Evolutionary conservation across 2,329 filamentous ascomycete genomes (phyloP).

Genomic region (Exophiala viscosa): DNA sequence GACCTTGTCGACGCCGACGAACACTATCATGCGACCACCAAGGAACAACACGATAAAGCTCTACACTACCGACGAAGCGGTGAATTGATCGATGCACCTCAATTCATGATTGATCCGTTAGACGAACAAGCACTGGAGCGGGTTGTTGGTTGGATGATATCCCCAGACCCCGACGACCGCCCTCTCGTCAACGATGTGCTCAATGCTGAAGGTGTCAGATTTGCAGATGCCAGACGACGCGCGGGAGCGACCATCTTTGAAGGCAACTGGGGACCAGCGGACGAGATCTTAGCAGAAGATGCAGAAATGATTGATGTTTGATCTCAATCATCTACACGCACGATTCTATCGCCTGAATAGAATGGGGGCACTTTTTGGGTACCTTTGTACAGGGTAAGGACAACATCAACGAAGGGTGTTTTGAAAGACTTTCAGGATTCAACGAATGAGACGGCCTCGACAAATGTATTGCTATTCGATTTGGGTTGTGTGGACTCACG

Average conservation of each 20-base stretch:
- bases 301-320: conserved; percentile 63
- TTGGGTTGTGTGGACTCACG: background rate
- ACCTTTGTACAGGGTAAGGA: background rate
- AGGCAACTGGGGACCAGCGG: conserved; percentile 85
- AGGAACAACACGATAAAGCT: conserved; percentile 31
- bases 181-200: conserved; percentile 73
- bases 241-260: conserved; percentile 94
- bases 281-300: conserved; percentile 56
- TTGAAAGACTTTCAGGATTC: background rate
- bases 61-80: conserved; percentile 42
- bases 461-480: background rate
- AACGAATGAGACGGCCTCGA: conserved; percentile 4
- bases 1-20: conserved; percentile 33
- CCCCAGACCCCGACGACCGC: conserved; percentile 66
- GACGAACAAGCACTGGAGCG: conserved; percentile 75
- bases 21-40: conserved; percentile 11
- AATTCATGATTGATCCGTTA: conserved; percentile 78
- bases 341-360: conserved; percentile 17
- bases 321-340: conserved; percentile 24
- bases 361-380: background rate
- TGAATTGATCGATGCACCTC: conserved; percentile 67
- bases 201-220: conserved; percentile 67
- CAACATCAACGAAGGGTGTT: background rate
- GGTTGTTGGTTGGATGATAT: conserved; percentile 84
- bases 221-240: conserved; percentile 72